These are phyloP conservation scores for Scleromitrula shiraiana DNA, from an alignment of 2,329 filamentous ascomycete genomes.

Conservation along the genomic window DNA sequence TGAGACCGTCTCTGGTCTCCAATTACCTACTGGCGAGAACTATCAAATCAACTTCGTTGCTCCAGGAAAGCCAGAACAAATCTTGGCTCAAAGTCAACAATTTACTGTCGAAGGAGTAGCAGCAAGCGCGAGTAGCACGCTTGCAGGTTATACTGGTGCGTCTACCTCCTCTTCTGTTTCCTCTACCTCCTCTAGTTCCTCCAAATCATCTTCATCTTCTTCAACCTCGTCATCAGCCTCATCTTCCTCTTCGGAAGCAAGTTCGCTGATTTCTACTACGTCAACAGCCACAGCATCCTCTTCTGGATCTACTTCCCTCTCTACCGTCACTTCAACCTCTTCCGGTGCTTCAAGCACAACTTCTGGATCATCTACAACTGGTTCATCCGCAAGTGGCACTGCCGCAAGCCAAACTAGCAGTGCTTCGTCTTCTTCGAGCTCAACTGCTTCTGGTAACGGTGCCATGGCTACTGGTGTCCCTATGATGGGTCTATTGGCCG, in stretches of 20 bases:
- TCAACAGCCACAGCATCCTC: not conserved
- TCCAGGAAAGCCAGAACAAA: constrained; percentile 4
- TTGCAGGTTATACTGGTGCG: constrained; percentile 11
- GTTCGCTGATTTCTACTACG: not conserved
- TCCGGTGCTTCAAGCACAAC: not conserved
- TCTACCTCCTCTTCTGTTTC: not conserved
- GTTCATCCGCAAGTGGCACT: not conserved
- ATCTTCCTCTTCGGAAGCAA: not conserved
- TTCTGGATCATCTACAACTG: not conserved
- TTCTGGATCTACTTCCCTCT: not conserved
- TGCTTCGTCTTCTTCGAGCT: not conserved
- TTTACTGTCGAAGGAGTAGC: constrained; percentile 8
- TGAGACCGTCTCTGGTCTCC: not conserved
- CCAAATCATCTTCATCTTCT: not conserved
- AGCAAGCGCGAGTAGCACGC: constrained; percentile 5
- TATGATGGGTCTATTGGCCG: constrained; percentile 7
- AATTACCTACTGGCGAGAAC: constrained; percentile 6
- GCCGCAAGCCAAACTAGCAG: no score
- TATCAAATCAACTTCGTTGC: constrained; percentile 11
- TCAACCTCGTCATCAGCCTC: not conserved
- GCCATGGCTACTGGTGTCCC: constrained; percentile 5
- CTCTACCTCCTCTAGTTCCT: not conserved
- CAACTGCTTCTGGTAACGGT: not conserved
- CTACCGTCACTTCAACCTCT: not conserved
- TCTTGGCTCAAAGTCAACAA: constrained; percentile 8